Percentiles rank a stretch among this genome's conserved stretches.
Evolutionary conservation across 805 yeast genomes (phyloP).

Genomic region (Lachancea meyersii): DNA sequence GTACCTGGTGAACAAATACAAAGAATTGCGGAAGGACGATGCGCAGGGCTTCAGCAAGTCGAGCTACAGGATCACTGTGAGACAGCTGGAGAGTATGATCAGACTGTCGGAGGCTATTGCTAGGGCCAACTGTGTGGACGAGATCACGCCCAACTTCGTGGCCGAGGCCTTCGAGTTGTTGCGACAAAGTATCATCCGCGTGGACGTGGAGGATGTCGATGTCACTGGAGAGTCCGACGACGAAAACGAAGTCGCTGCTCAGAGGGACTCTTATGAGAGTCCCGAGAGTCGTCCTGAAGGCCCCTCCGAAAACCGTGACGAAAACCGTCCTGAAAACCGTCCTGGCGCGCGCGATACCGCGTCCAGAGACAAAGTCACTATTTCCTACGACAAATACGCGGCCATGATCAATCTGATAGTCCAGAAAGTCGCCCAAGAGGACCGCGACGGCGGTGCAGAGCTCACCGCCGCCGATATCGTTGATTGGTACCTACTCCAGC

Average conservation of each 20-base stretch:
- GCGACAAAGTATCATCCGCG: constrained; percentile 86
- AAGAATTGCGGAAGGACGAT: constrained; percentile 81
- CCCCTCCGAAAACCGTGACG: neutral
- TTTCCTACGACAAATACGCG: constrained; percentile 82
- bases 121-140: constrained; percentile 89
- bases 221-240: constrained; percentile 58
- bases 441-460: constrained; percentile 49
- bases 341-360: too few relatives aligned
- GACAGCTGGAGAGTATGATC: constrained; percentile 92
- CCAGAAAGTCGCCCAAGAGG: constrained; percentile 53
- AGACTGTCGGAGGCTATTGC: constrained; percentile 95
- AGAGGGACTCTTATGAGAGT: neutral
- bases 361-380: constrained; percentile 40
- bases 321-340: too few relatives aligned
- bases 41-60: constrained; percentile 76
- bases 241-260: constrained; percentile 27
- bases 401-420: constrained; percentile 78
- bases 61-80: constrained; percentile 90
- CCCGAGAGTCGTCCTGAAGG: neutral
- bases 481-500: constrained; percentile 74
- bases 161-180: constrained; percentile 88
- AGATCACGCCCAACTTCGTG: constrained; percentile 75
- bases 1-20: constrained; percentile 68
- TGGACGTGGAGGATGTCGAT: constrained; percentile 88
- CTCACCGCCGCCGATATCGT: constrained; percentile 61